phyloP scores from a whole-genome alignment of 176 grass and related monocot genomes.

The Carex cristatella region DNA sequence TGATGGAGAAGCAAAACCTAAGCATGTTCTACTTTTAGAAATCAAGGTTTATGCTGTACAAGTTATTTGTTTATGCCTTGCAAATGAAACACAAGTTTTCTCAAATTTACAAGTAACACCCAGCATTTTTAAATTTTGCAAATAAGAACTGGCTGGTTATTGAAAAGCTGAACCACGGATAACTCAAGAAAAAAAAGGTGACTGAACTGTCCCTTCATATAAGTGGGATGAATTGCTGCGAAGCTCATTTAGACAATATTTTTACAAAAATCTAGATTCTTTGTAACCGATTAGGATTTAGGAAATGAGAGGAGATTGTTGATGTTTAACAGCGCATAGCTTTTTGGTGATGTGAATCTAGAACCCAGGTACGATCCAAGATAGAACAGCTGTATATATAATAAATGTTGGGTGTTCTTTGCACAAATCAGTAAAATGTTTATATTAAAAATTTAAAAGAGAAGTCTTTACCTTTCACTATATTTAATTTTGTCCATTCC shows the following conservation, averaged over 20 bases:
- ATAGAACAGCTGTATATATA: background rate
- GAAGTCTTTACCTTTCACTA: background rate
- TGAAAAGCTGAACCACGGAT: background rate
- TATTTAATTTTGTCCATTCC: constrained; percentile 17
- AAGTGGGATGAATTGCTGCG: background rate
- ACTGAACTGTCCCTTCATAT: background rate
- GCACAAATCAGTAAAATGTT: background rate
- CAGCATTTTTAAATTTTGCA: background rate
- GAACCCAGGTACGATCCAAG: background rate
- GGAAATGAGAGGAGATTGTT: background rate
- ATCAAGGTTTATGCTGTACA: constrained; percentile 47
- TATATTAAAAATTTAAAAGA: background rate
- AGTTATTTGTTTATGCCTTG: background rate
- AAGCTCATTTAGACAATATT: background rate
- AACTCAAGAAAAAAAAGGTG: background rate
- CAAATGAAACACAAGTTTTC: background rate
- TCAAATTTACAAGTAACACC: background rate
- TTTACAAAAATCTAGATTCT: background rate
- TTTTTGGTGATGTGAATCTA: constrained; percentile 2
- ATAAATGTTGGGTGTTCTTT: constrained; percentile 11
- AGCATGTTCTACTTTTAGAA: constrained; percentile 74
- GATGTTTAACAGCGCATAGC: background rate
- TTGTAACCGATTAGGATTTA: background rate
- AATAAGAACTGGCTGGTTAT: background rate
- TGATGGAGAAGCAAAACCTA: constrained; percentile 60